Evolutionary conservation across 805 yeast species (phyloP).

Genomic region (Candida taoyuanica): DNA sequence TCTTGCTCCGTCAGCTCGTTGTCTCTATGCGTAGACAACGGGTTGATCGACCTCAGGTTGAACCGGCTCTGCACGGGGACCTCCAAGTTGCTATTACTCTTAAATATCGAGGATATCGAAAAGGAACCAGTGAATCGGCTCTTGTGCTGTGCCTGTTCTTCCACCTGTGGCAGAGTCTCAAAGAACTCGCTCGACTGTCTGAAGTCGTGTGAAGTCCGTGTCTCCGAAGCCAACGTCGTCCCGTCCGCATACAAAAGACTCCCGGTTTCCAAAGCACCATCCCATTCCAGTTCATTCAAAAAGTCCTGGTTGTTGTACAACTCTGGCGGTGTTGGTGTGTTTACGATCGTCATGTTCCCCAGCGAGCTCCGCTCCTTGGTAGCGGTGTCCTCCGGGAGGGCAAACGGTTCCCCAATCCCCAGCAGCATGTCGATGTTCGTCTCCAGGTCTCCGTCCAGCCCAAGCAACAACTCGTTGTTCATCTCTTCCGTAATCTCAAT

Average conservation of each 20-base stretch:
- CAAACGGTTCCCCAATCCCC: no score
- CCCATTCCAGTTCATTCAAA: slow-evolving; percentile 16
- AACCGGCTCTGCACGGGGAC: slow-evolving; percentile 22
- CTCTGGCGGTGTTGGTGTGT: slow-evolving; percentile 17
- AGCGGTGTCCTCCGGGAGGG: no score
- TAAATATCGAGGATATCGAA: slow-evolving; percentile 24
- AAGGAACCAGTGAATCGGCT: slow-evolving; percentile 12
- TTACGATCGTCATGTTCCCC: slow-evolving; percentile 9
- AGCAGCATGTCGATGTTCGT: no score
- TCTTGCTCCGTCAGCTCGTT: slow-evolving; percentile 6
- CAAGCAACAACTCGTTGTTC: no score
- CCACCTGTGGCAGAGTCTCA: slow-evolving; percentile 32
- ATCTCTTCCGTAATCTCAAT: no score
- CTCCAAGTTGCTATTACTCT: slow-evolving; percentile 17
- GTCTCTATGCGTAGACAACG: slow-evolving; percentile 26
- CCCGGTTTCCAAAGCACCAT: neutral
- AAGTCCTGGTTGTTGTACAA: slow-evolving; percentile 12
- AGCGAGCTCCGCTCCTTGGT: slow-evolving; percentile 6
- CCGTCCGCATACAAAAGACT: slow-evolving; percentile 19
- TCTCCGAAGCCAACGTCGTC: slow-evolving; percentile 22
- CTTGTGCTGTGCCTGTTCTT: slow-evolving; percentile 7
- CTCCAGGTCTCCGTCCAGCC: no score
- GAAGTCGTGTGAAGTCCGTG: slow-evolving; percentile 31
- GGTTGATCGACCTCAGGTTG: slow-evolving; percentile 34
- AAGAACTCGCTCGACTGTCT: slow-evolving; percentile 40